Evolutionary conservation across 441 rosid species (phyloP).

Genomic region (Arabidopsis lyrata): DNA sequence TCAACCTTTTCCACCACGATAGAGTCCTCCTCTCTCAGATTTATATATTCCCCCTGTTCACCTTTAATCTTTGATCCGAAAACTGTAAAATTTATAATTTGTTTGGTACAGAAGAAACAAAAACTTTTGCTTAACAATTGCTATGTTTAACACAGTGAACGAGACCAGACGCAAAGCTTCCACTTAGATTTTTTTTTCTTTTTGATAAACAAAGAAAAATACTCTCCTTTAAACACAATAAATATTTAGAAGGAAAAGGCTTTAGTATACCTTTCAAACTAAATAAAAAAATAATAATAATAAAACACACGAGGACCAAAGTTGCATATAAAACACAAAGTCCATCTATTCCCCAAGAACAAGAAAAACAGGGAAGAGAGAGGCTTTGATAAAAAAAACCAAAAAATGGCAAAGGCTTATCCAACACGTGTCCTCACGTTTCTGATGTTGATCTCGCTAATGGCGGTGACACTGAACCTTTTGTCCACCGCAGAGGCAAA

Average conservation of each 20-base stretch:
- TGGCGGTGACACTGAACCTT: constrained; percentile 40
- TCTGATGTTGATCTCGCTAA: constrained; percentile 39
- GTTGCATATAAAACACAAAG: constrained; percentile 39
- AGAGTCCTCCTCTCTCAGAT: too few species aligned
- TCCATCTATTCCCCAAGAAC: constrained; percentile 25
- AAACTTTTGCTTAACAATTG: background rate
- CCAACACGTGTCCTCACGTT: constrained; percentile 34
- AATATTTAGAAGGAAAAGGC: background rate
- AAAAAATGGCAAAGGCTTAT: constrained; percentile 29
- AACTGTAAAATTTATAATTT: background rate
- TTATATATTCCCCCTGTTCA: too few species aligned
- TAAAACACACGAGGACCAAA: constrained; percentile 21
- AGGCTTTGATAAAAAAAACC: background rate
- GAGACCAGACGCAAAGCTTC: background rate
- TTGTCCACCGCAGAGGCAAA: constrained; percentile 36
- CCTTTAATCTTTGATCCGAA: constrained; percentile 3
- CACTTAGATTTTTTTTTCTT: background rate
- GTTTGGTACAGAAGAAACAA: background rate
- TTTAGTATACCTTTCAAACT: background rate
- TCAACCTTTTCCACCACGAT: too few species aligned
- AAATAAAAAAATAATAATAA: background rate
- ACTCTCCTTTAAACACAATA: background rate
- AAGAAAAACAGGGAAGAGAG: constrained; percentile 21
- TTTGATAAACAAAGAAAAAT: constrained; percentile 1
- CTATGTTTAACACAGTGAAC: background rate